Evolutionary conservation across 345 rosid species (phyloP).

Genomic region (Kernera saxatilis): DNA sequence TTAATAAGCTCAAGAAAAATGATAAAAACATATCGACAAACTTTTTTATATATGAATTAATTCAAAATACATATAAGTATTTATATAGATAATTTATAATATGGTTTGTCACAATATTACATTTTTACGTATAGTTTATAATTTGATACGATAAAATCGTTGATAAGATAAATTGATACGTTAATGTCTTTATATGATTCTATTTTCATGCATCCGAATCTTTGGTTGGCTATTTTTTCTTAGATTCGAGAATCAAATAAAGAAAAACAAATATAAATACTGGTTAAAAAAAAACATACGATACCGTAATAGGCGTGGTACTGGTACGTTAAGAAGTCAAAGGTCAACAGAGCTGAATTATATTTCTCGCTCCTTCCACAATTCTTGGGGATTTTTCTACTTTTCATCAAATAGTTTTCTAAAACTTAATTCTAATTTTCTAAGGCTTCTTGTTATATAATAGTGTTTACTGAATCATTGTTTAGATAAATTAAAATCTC

Average conservation of each 20-base stretch:
- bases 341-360: background rate
- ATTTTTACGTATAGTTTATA: no score
- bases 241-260: conserved; percentile 13
- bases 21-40: background rate
- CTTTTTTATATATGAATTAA: no score
- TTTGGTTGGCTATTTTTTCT: conserved; percentile 4
- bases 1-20: background rate
- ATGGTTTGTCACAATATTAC: no score
- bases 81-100: no score
- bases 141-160: conserved; percentile 13
- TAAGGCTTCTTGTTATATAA: background rate
- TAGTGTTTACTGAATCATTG: background rate
- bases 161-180: conserved; percentile 11
- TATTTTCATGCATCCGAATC: conserved; percentile 6
- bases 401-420: background rate
- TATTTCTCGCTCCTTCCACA: conserved; percentile 18
- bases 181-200: conserved; percentile 13
- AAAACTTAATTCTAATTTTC: background rate
- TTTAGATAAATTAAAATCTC: background rate
- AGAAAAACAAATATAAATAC: background rate
- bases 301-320: conserved; percentile 10
- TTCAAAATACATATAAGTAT: no score
- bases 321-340: conserved; percentile 21
- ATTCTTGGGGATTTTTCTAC: conserved; percentile 2
- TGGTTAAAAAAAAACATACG: background rate